These are phyloP conservation scores for Lactifluus volemus DNA, from an alignment of 768 basidiomycete genomes.

Conservation along the genomic window DNA sequence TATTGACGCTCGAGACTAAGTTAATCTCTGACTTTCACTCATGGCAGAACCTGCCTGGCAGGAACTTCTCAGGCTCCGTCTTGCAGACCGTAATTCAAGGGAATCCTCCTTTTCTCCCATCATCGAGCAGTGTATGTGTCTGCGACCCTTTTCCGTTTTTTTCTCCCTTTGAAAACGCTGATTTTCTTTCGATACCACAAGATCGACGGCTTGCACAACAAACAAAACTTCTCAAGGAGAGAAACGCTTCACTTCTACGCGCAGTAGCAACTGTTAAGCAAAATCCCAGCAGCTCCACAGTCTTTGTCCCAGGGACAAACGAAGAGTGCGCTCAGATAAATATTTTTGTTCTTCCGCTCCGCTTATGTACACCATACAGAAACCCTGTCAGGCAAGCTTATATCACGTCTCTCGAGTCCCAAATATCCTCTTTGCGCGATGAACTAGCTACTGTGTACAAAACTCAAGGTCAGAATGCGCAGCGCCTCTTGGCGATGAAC, in stretches of 20 bases:
- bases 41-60: slow-evolving; percentile 86
- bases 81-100: slow-evolving; percentile 74
- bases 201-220: slow-evolving; percentile 90
- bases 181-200: slow-evolving; percentile 27
- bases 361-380: slow-evolving; percentile 30
- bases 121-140: slow-evolving; percentile 84
- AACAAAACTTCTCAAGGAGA: slow-evolving; percentile 83
- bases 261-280: slow-evolving; percentile 68
- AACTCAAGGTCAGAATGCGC: slow-evolving; percentile 92
- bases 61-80: slow-evolving; percentile 66
- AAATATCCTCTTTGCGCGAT: slow-evolving; percentile 84
- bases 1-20: background rate
- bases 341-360: background rate
- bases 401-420: slow-evolving; percentile 85
- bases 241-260: slow-evolving; percentile 81
- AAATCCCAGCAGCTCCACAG: slow-evolving; percentile 54
- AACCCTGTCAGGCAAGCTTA: slow-evolving; percentile 85
- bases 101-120: slow-evolving; percentile 76
- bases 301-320: slow-evolving; percentile 46
- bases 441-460: slow-evolving; percentile 95
- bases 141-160: slow-evolving; percentile 6
- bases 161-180: slow-evolving; percentile 15
- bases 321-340: slow-evolving; percentile 59
- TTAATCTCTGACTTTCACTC: slow-evolving; percentile 16
- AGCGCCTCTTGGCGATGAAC: slow-evolving; percentile 86